A percentile compares a stretch with the other conserved stretches of the same genome.
phyloP scores from a whole-genome alignment of 352 stramenopile species.

The Phytophthora meadii region DNA sequence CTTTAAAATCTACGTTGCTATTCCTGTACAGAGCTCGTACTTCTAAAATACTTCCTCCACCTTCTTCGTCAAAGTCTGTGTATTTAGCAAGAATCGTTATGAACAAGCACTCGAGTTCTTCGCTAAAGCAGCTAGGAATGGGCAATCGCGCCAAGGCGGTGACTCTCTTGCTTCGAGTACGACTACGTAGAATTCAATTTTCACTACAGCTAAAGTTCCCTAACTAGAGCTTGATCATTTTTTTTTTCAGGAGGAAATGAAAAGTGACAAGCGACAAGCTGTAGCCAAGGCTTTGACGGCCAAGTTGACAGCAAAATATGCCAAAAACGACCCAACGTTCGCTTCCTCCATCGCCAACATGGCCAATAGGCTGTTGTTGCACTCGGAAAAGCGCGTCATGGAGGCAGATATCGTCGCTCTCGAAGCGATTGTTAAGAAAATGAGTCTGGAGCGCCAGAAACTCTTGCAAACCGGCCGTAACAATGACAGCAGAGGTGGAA shows the following conservation, averaged over 20 bases:
- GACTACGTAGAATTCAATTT: background rate
- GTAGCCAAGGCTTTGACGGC: conserved; percentile 58
- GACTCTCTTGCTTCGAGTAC: conserved; percentile 29
- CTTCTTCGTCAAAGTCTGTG: conserved; percentile 1
- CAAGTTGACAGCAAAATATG: conserved; percentile 66
- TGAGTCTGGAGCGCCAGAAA: conserved; percentile 58
- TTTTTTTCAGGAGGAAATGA: conserved; percentile 53
- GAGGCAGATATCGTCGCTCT: conserved; percentile 70
- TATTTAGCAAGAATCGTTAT: conserved; percentile 16
- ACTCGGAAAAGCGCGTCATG: conserved; percentile 56
- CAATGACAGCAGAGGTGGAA: conserved; percentile 7
- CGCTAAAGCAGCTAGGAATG: conserved; percentile 22
- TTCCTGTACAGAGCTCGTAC: conserved; percentile 10
- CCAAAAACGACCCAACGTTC: conserved; percentile 60
- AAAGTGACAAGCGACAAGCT: conserved; percentile 68
- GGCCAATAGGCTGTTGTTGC: conserved; percentile 59
- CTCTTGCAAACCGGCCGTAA: conserved; percentile 16
- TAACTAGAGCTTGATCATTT: background rate
- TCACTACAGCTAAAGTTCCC: background rate
- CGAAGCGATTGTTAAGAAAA: conserved; percentile 69
- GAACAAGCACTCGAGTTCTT: conserved; percentile 27
- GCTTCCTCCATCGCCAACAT: conserved; percentile 62
- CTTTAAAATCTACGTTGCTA: conserved; percentile 1
- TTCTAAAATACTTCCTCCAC: conserved; percentile 14
- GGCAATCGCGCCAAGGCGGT: conserved; percentile 30